Conservation (phyloP, 2,329 filamentous ascomycete species). For the Cytospora paraplurivora region DNA sequence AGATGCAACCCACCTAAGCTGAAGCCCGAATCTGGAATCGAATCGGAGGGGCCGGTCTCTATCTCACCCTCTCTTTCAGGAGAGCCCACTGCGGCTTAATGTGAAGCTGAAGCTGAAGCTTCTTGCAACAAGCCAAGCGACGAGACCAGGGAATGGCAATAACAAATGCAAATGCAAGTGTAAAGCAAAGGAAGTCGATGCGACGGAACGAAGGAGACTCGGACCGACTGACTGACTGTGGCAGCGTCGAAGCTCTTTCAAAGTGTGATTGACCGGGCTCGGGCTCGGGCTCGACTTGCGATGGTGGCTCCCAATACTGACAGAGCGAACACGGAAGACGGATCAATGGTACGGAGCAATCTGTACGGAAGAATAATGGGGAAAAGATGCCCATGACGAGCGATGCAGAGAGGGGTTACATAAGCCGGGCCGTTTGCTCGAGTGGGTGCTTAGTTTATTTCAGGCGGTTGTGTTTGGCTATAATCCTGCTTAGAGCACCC, state of each 20-base stretch:
- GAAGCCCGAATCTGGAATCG: constrained; percentile 2
- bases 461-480: background rate
- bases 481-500: background rate
- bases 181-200: constrained; percentile 7
- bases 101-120: constrained; percentile 13
- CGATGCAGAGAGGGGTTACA: background rate
- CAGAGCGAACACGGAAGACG: constrained; percentile 5
- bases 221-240: constrained; percentile 1
- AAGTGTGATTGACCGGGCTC: constrained; percentile 4
- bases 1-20: constrained; percentile 18
- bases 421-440: constrained; percentile 2
- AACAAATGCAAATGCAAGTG: background rate
- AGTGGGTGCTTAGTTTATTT: background rate
- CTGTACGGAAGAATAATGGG: constrained; percentile 1
- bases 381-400: constrained; percentile 2
- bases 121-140: constrained; percentile 11
- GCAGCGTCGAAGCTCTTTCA: constrained; percentile 16
- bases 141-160: background rate
- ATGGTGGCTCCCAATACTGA: constrained; percentile 12
- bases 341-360: constrained; percentile 10
- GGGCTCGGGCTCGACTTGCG: background rate
- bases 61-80: background rate
- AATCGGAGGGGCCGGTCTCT: background rate
- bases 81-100: constrained; percentile 15
- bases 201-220: constrained; percentile 7